Conservation (phyloP, 148 eudicot genomes). For the Persicaria tinctoria region DNA sequence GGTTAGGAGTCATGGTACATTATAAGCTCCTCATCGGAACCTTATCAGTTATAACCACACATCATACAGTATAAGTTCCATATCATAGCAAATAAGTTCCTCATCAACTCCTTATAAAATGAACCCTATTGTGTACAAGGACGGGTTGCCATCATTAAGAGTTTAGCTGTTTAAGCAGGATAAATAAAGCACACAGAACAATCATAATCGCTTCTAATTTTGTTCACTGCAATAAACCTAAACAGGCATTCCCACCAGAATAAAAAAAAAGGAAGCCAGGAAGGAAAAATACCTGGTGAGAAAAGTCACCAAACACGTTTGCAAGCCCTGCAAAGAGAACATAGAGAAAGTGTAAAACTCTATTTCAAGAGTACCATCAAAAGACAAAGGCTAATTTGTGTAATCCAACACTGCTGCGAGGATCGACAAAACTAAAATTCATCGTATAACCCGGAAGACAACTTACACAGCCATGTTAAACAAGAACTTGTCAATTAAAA, state of each 20-base stretch:
- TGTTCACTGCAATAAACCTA: not conserved
- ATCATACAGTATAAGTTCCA: no score
- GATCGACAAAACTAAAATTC: not conserved
- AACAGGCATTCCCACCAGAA: not conserved
- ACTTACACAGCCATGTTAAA: not conserved
- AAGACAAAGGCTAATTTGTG: not conserved
- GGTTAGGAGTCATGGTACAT: no score
- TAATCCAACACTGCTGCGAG: not conserved
- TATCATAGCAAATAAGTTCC: no score
- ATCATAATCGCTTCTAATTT: not conserved
- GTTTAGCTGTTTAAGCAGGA: not conserved
- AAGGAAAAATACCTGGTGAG: constrained; percentile 59
- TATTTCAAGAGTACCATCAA: not conserved
- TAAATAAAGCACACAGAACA: not conserved
- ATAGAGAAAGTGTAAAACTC: not conserved
- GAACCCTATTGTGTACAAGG: not conserved
- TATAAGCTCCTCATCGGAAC: no score
- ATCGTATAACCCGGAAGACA: not conserved
- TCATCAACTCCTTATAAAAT: no score
- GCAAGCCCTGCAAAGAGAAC: constrained; percentile 68
- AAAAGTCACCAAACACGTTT: constrained; percentile 87
- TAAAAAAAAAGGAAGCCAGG: not conserved
- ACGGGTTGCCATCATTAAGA: not conserved
- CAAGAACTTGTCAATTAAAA: not conserved
- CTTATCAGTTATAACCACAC: no score